Percentiles rank a stretch among this genome's conserved stretches.
Conservation (phyloP, 1,139 yeast genomes). For the Yamadazyma trypodendri region DNA sequence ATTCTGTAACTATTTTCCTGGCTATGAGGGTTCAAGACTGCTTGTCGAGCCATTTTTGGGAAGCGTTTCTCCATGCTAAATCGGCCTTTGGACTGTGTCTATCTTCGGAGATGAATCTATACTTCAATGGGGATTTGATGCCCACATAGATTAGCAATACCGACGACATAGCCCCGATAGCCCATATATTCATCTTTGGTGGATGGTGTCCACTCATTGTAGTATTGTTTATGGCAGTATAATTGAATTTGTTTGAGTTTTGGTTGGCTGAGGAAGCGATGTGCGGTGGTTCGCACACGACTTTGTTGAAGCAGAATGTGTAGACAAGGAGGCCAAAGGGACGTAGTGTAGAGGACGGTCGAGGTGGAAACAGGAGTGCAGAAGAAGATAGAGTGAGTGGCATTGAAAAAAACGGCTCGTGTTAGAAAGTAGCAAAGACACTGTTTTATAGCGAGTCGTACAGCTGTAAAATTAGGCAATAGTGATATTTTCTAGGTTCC, state of each 20-base stretch:
- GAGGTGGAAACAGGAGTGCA: too few relatives aligned
- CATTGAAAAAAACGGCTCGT: too few relatives aligned
- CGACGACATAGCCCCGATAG: slow-evolving; percentile 48
- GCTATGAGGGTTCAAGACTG: slow-evolving; percentile 4
- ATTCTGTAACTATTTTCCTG: too few relatives aligned
- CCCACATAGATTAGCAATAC: slow-evolving; percentile 38
- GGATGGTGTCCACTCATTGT: slow-evolving; percentile 28
- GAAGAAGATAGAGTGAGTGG: too few relatives aligned
- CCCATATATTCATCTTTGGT: slow-evolving; percentile 42
- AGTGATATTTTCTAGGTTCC: too few relatives aligned
- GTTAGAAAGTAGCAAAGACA: too few relatives aligned
- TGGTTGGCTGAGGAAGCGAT: slow-evolving; percentile 22
- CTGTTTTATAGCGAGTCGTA: too few relatives aligned
- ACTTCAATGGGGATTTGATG: slow-evolving; percentile 47
- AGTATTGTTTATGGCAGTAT: background rate
- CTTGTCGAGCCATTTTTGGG: slow-evolving; percentile 45
- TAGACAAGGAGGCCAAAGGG: too few relatives aligned
- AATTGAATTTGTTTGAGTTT: slow-evolving; percentile 11
- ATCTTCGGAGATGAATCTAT: slow-evolving; percentile 42
- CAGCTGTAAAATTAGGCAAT: too few relatives aligned
- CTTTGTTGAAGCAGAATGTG: too few relatives aligned
- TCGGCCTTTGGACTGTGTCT: slow-evolving; percentile 51
- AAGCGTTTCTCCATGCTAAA: slow-evolving; percentile 52
- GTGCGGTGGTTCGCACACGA: too few relatives aligned
- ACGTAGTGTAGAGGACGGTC: too few relatives aligned